Evolutionary conservation across 768 basidiomycete species (phyloP).

Genomic region (Boletus rex-veris): DNA sequence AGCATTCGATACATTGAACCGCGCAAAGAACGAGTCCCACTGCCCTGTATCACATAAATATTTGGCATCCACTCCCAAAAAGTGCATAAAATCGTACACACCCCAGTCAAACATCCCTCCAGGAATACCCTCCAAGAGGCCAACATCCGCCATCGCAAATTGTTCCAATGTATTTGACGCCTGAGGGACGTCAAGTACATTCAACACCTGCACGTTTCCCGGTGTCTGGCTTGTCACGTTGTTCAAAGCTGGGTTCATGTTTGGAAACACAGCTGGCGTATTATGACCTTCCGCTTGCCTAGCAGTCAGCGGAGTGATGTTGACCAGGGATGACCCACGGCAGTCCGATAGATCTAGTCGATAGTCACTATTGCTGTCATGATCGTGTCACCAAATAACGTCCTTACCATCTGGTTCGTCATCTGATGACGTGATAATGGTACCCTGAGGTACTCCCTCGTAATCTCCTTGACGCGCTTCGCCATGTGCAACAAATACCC

Average conservation of each 20-base stretch:
- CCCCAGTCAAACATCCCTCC: slow-evolving; percentile 88
- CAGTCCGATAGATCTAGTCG: slow-evolving; percentile 12
- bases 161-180: slow-evolving; percentile 56
- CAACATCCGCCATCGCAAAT: slow-evolving; percentile 62
- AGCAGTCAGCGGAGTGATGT: slow-evolving; percentile 46
- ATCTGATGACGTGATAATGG: slow-evolving; percentile 48
- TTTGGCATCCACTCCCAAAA: neutral
- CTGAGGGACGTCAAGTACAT: slow-evolving; percentile 62
- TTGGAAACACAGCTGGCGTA: slow-evolving; percentile 34
- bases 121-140: slow-evolving; percentile 75
- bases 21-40: slow-evolving; percentile 80
- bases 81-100: slow-evolving; percentile 37
- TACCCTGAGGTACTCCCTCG: slow-evolving; percentile 53
- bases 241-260: slow-evolving; percentile 79
- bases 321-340: slow-evolving; percentile 47
- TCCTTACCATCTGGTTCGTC: slow-evolving; percentile 51
- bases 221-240: slow-evolving; percentile 32
- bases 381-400: slow-evolving; percentile 14
- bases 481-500: slow-evolving; percentile 70
- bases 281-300: slow-evolving; percentile 24
- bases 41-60: slow-evolving; percentile 47
- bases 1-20: slow-evolving; percentile 37
- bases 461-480: slow-evolving; percentile 45
- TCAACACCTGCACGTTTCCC: slow-evolving; percentile 72
- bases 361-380: slow-evolving; percentile 3